Percentiles rank a stretch among this genome's conserved stretches.
Evolutionary conservation across 805 yeast genomes (phyloP).

Genomic region (Isabelozyma heimii): DNA sequence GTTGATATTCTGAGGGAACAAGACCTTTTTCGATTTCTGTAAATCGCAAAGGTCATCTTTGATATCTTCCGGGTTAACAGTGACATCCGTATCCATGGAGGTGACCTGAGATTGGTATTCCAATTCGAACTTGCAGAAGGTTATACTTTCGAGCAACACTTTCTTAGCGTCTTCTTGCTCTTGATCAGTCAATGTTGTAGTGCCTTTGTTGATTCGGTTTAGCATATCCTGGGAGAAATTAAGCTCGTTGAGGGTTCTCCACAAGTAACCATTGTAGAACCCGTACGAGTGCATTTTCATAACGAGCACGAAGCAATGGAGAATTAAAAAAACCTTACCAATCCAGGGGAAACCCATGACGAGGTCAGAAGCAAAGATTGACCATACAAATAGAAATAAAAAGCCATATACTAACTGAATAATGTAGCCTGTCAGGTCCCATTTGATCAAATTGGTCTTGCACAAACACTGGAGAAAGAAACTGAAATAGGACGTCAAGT

Average conservation of each 20-base stretch:
- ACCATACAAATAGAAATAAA: conserved; percentile 49
- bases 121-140: conserved; percentile 73
- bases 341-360: conserved; percentile 76
- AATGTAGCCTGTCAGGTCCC: conserved; percentile 67
- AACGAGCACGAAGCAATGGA: conserved; percentile 81
- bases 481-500: conserved; percentile 60
- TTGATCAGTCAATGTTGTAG: conserved; percentile 15
- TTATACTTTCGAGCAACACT: conserved; percentile 47
- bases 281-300: conserved; percentile 97
- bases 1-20: conserved; percentile 75
- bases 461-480: conserved; percentile 58
- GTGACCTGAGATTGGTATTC: conserved; percentile 47
- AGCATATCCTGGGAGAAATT: conserved; percentile 45
- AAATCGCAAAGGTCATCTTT: conserved; percentile 5
- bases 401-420: conserved; percentile 58
- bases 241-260: conserved; percentile 60
- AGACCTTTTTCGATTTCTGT: conserved; percentile 9
- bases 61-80: conserved; percentile 7
- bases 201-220: conserved; percentile 31
- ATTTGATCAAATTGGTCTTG: conserved; percentile 42
- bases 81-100: conserved; percentile 6
- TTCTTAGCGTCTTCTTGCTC: conserved; percentile 9
- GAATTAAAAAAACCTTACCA: conserved; percentile 76
- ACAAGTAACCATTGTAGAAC: conserved; percentile 87
- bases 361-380: conserved; percentile 50